Evolutionary conservation across 768 basidiomycete genomes (phyloP).

Genomic region (Paxillus ammoniavirescens): DNA sequence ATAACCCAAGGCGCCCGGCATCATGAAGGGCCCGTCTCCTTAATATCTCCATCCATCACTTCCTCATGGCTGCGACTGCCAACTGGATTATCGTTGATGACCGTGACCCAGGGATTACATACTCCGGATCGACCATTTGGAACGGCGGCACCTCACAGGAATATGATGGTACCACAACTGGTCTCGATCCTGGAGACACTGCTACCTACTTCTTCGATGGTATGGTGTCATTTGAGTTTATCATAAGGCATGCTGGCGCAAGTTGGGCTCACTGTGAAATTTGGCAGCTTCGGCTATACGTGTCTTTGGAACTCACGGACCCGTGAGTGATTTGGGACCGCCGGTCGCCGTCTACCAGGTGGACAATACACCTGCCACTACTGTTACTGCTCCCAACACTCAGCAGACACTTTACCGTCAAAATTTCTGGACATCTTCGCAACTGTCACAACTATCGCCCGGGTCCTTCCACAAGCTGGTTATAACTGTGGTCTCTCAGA

Average conservation of each 20-base stretch:
- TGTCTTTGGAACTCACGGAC: not conserved
- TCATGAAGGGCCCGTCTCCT: no score
- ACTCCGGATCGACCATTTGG: no score
- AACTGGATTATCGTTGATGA: no score
- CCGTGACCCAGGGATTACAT: no score
- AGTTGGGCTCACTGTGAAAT: not conserved
- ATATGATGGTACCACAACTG: not conserved
- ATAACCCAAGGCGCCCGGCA: no score
- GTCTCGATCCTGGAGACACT: not conserved
- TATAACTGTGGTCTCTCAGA: not conserved
- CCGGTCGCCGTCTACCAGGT: conserved; percentile 1
- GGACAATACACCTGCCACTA: not conserved
- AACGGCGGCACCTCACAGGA: not conserved
- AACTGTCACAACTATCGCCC: not conserved
- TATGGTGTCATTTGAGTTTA: not conserved
- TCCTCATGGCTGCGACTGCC: no score
- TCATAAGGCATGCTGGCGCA: not conserved
- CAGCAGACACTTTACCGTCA: not conserved
- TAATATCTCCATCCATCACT: no score
- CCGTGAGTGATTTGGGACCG: not conserved
- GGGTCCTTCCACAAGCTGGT: not conserved
- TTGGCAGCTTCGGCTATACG: conserved; percentile 6
- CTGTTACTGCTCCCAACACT: not conserved
- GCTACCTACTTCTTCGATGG: conserved; percentile 3
- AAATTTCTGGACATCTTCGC: not conserved